A percentile compares a stretch with the other conserved stretches of the same genome.
These are phyloP conservation scores for Sarocladium brachiariae DNA, from an alignment of 2,329 filamentous ascomycete species.

Conservation along the genomic window DNA sequence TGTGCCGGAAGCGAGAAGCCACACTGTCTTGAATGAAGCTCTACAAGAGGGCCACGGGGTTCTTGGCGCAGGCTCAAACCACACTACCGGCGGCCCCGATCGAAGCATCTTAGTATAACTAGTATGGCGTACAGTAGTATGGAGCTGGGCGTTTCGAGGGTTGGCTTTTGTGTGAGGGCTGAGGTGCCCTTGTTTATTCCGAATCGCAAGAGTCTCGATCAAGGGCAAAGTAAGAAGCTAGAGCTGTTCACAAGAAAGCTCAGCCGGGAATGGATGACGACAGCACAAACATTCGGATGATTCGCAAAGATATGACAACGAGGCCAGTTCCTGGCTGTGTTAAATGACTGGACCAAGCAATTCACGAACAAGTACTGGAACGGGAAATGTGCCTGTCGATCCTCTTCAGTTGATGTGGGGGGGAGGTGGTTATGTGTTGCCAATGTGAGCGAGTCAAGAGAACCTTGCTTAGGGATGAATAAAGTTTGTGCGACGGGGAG, in stretches of 20 bases:
- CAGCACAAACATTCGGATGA: too few species aligned
- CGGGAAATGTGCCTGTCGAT: slow-evolving; percentile 7
- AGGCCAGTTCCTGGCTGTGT: background rate
- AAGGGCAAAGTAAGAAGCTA: background rate
- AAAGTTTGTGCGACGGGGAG: background rate
- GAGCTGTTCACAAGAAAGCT: background rate
- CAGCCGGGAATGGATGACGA: background rate
- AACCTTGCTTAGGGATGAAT: background rate
- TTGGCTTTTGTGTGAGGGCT: background rate
- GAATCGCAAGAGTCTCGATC: background rate
- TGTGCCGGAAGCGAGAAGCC: background rate
- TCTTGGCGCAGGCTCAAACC: slow-evolving; percentile 1
- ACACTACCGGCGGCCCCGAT: background rate
- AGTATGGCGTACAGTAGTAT: background rate
- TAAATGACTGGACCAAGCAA: slow-evolving; percentile 5
- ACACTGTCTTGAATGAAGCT: too few species aligned
- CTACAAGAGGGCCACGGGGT: too few species aligned
- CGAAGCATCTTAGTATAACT: background rate
- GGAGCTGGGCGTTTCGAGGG: background rate
- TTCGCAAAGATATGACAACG: background rate
- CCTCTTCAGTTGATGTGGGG: background rate
- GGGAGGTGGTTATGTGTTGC: background rate
- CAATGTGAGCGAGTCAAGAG: too few species aligned
- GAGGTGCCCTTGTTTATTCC: background rate
- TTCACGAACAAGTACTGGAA: background rate